phyloP scores from a whole-genome alignment of 2,329 filamentous ascomycete species.

The Apiospora aurea region DNA sequence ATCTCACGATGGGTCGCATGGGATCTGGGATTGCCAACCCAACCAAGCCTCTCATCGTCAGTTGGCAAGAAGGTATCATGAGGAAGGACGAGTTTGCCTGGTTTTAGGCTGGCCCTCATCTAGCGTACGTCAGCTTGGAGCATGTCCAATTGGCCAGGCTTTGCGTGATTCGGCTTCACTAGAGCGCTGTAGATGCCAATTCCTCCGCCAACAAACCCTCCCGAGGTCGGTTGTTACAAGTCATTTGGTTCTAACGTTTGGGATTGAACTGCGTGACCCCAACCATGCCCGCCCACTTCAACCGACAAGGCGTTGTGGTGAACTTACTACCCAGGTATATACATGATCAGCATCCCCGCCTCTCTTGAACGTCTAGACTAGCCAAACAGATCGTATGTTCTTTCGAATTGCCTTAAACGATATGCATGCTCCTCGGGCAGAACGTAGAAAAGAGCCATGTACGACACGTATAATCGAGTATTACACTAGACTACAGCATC shows the following conservation, averaged over 20 bases:
- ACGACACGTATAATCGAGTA: not conserved
- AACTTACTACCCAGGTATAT: not conserved
- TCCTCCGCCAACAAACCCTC: not conserved
- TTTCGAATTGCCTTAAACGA: not conserved
- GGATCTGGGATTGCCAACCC: not conserved
- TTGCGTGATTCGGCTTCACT: slow-evolving; percentile 9
- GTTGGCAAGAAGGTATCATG: slow-evolving; percentile 10
- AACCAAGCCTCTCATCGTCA: not conserved
- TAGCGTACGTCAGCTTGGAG: slow-evolving; percentile 16
- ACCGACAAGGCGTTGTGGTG: not conserved
- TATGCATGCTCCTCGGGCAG: not conserved
- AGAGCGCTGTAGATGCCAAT: not conserved
- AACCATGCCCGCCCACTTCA: not conserved
- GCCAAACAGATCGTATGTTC: slow-evolving; percentile 4
- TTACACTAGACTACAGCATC: not conserved
- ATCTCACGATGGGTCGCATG: not conserved
- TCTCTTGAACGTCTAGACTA: not conserved
- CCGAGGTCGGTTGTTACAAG: not conserved
- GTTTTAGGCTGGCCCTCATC: slow-evolving; percentile 10
- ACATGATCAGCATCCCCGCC: not conserved
- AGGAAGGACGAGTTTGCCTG: not conserved
- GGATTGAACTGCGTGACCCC: not conserved
- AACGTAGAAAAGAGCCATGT: not conserved
- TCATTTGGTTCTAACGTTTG: slow-evolving; percentile 1
- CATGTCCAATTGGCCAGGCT: slow-evolving; percentile 9